Evolutionary conservation across 2,329 filamentous ascomycete genomes (phyloP).

Genomic region (Tolypocladium ophioglossoides): DNA sequence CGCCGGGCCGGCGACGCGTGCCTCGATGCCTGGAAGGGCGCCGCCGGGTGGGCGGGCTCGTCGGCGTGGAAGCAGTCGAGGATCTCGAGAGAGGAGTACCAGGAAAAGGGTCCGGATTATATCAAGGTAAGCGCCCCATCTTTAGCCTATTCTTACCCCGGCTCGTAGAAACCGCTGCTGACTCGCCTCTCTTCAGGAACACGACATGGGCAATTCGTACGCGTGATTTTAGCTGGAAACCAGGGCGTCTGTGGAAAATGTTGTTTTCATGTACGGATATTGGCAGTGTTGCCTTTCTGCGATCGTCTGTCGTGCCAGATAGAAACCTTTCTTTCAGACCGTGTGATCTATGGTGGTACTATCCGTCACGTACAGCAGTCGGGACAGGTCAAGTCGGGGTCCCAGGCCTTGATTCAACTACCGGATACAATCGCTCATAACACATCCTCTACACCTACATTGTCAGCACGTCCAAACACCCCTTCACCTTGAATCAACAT

Average conservation of each 20-base stretch:
- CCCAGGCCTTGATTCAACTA: neutral
- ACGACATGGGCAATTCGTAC: constrained; percentile 55
- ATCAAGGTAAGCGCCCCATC: constrained; percentile 54
- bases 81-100: constrained; percentile 72
- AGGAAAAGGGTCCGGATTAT: constrained; percentile 89
- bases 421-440: neutral
- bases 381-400: neutral
- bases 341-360: neutral
- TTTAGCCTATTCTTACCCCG: neutral
- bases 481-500: neutral
- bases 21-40: constrained; percentile 88
- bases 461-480: neutral
- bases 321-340: neutral
- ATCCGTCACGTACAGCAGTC: neutral
- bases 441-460: neutral
- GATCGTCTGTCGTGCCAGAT: neutral
- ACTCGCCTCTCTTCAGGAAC: constrained; percentile 36
- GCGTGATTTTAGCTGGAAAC: constrained; percentile 18
- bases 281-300: neutral
- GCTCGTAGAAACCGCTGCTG: neutral
- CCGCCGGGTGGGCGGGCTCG: constrained; percentile 69
- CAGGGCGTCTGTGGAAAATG: neutral
- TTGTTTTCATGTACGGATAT: neutral
- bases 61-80: constrained; percentile 50
- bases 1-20: constrained; percentile 66